phyloP scores from a whole-genome alignment of 2,329 filamentous ascomycete species.

The Macrophomina phaseolina region DNA sequence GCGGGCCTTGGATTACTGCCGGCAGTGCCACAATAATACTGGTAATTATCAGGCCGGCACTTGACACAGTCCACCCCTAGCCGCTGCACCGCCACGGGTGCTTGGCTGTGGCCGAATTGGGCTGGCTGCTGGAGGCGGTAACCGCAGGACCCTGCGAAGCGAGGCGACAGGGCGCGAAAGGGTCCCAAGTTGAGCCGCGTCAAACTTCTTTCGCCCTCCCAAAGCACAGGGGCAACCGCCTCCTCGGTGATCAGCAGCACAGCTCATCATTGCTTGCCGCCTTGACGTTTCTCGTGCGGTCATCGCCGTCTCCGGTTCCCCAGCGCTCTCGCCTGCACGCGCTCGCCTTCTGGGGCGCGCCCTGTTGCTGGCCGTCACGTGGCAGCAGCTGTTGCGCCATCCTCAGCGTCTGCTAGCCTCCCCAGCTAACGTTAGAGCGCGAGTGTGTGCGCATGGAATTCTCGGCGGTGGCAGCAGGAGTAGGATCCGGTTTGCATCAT shows the following conservation, averaged over 20 bases:
- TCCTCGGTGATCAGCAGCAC: slow-evolving; percentile 4
- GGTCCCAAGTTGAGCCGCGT: slow-evolving; percentile 12
- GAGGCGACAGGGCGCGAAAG: background rate
- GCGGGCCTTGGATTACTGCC: too few relatives aligned
- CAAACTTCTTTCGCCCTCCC: background rate
- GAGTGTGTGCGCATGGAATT: slow-evolving; percentile 12
- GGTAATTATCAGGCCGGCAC: too few relatives aligned
- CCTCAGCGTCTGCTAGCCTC: background rate
- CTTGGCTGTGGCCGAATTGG: background rate
- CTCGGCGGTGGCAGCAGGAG: slow-evolving; percentile 12
- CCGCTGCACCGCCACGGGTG: background rate
- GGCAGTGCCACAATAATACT: too few relatives aligned
- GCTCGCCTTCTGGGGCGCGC: background rate
- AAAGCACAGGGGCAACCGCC: slow-evolving; percentile 3
- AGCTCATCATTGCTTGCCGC: slow-evolving; percentile 12
- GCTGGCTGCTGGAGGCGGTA: background rate
- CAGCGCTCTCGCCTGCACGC: background rate
- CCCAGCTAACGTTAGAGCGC: background rate
- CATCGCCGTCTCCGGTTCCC: background rate
- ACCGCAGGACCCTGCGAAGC: slow-evolving; percentile 1
- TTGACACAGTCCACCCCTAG: too few relatives aligned
- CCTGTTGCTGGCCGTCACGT: background rate
- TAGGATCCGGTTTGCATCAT: slow-evolving; percentile 16
- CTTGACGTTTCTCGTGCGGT: slow-evolving; percentile 3
- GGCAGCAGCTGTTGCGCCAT: slow-evolving; percentile 1